Base-by-base conservation (phyloP, 2,329 filamentous ascomycete genomes). In the Cercospora citrullina region DNA sequence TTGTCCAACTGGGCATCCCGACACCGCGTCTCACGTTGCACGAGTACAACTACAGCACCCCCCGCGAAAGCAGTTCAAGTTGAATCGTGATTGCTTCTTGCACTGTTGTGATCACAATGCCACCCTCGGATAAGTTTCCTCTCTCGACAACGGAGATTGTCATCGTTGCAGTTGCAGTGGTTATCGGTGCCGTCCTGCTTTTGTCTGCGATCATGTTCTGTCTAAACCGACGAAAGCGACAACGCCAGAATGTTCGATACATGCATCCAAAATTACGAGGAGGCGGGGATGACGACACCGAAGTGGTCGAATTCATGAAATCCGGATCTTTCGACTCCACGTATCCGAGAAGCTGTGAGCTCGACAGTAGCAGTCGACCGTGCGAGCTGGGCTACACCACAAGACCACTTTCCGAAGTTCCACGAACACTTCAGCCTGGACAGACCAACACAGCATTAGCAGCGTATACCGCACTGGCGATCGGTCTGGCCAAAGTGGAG, bases 261-360 rank as follows among this genome's bases (percentile, higher is more conserved):
- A 33, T 64, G 62, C 10, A 64, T 28, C 48, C 62, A 16, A 31
- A 59, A 5, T 36, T 64, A 21, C 53, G 51, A 18, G 62, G 62
- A 36, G 53, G 62, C 23, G 33, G 33, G 10, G 62, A 58, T 8
- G 48, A 58, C 16, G 62, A 58, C 1, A 31, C 55, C 21, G 62
- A 64, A 59, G 53, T 64, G 12, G 62, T 64, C 14, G 62, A 64
- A 26, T 64, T 58, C 21, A 64, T 64, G 62, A 64, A 64, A 48
- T 59, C 62, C n/a, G 51, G 62, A 28, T 58, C 62, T 3, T 45
- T 64, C 62, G 62, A 64, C 33, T 33, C 33, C 21, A 58, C 33
- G 33, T 23, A 18, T 39, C 33, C 18, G 2, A 21, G 10, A 30
- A 59, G 53, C 26, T 45, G 7, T 12, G 26, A 57, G 33, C 48